A percentile compares a stretch with the other conserved stretches of the same genome.
These are phyloP conservation scores for Dorcoceras hygrometricum DNA, from an alignment of 257 asterid species.

Conservation along the genomic window DNA sequence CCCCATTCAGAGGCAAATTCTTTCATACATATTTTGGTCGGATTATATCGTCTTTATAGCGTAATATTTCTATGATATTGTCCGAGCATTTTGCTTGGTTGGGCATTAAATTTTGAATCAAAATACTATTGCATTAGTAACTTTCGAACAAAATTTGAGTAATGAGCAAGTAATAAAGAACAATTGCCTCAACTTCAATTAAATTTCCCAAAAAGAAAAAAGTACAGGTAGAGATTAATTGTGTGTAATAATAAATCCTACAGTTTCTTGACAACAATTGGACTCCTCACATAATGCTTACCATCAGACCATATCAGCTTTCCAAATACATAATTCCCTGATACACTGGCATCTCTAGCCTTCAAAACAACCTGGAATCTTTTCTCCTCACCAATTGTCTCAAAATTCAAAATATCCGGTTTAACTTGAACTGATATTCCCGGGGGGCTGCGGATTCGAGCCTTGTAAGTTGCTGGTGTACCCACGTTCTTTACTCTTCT, in stretches of 20 bases:
- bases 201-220: neutral
- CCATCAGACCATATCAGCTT: conserved; percentile 81
- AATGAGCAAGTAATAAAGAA: neutral
- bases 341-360: conserved; percentile 28
- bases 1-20: too few relatives aligned
- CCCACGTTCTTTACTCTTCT: conserved; percentile 83
- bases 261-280: conserved; percentile 59
- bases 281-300: conserved; percentile 75
- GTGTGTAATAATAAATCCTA: conserved; percentile 20
- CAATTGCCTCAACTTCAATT: neutral
- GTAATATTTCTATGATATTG: too few relatives aligned
- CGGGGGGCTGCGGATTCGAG: conserved; percentile 43
- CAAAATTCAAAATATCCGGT: conserved; percentile 45
- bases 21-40: too few relatives aligned
- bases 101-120: too few relatives aligned
- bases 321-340: conserved; percentile 60
- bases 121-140: too few relatives aligned
- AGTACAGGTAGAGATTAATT: too few relatives aligned
- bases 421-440: conserved; percentile 46
- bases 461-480: conserved; percentile 53
- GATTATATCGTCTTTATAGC: too few relatives aligned
- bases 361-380: conserved; percentile 42
- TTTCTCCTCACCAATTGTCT: conserved; percentile 55
- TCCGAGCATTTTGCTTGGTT: too few relatives aligned
- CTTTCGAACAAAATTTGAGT: too few relatives aligned